Conservation (phyloP, 2,329 filamentous ascomycete genomes). For the Sordariomycetes sp. region DNA sequence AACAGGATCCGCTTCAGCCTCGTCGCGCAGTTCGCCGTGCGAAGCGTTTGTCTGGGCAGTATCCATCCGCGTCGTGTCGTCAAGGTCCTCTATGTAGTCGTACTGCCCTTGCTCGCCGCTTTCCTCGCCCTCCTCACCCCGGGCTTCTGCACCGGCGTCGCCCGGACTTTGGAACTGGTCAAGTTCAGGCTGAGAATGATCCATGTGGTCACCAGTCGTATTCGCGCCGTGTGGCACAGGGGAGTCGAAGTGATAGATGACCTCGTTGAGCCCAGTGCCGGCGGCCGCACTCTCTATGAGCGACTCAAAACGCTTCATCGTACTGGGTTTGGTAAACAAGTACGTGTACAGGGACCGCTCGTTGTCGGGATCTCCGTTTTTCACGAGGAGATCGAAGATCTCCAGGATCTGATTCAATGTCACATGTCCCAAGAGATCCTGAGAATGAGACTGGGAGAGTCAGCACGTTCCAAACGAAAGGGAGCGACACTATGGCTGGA, state of each 20-base stretch:
- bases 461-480: conserved; percentile 14
- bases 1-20: too few relatives aligned
- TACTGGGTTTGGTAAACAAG: conserved; percentile 28
- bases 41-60: too few relatives aligned
- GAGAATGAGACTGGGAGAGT: conserved; percentile 21
- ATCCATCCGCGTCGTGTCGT: too few relatives aligned
- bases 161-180: conserved; percentile 15
- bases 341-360: conserved; percentile 30
- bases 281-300: conserved; percentile 30
- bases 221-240: conserved; percentile 11
- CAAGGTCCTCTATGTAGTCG: too few relatives aligned
- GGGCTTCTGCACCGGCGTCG: neutral
- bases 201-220: conserved; percentile 10
- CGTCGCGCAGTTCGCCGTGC: too few relatives aligned
- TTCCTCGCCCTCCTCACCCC: too few relatives aligned
- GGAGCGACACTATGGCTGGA: neutral
- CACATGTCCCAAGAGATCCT: conserved; percentile 22
- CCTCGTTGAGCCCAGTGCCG: conserved; percentile 29
- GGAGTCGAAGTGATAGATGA: conserved; percentile 26
- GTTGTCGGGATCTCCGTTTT: conserved; percentile 31
- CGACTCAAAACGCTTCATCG: conserved; percentile 26
- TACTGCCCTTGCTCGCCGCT: too few relatives aligned
- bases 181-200: conserved; percentile 4
- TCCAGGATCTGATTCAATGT: conserved; percentile 31
- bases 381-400: conserved; percentile 31